Percentiles rank a stretch among this genome's conserved stretches.
Conservation (phyloP, 768 basidiomycete species). For the Trametes meyenii region DNA sequence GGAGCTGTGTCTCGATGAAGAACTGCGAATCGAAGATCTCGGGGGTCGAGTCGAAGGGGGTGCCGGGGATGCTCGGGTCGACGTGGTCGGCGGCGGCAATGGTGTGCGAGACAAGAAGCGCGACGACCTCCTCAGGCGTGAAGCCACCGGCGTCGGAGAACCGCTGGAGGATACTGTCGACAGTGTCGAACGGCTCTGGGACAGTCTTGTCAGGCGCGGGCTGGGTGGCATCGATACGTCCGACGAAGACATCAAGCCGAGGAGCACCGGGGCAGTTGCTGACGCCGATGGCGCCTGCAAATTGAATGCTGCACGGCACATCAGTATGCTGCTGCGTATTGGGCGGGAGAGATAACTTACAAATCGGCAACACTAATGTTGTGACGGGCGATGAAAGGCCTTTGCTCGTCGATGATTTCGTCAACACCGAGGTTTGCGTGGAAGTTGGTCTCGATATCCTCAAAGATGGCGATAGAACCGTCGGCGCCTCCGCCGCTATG, state of each 20-base stretch:
- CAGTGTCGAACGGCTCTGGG: constrained; percentile 32
- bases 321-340: background rate
- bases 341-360: constrained; percentile 19
- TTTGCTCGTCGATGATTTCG: constrained; percentile 29
- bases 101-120: constrained; percentile 30
- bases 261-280: constrained; percentile 40
- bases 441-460: constrained; percentile 44
- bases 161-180: constrained; percentile 29
- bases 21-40: constrained; percentile 33
- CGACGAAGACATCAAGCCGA: constrained; percentile 40
- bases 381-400: constrained; percentile 26
- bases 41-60: constrained; percentile 36
- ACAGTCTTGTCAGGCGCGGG: constrained; percentile 30
- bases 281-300: constrained; percentile 24
- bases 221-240: constrained; percentile 26
- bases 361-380: constrained; percentile 30
- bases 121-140: constrained; percentile 29
- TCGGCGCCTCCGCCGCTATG: constrained; percentile 39
- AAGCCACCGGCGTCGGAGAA: constrained; percentile 31
- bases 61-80: constrained; percentile 31
- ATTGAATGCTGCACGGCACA: constrained; percentile 29
- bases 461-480: constrained; percentile 51
- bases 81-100: constrained; percentile 33
- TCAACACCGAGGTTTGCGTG: constrained; percentile 40
- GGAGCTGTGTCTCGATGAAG: constrained; percentile 35